Evolutionary conservation across 768 basidiomycete genomes (phyloP).

Genomic region (Boletus fagicola): DNA sequence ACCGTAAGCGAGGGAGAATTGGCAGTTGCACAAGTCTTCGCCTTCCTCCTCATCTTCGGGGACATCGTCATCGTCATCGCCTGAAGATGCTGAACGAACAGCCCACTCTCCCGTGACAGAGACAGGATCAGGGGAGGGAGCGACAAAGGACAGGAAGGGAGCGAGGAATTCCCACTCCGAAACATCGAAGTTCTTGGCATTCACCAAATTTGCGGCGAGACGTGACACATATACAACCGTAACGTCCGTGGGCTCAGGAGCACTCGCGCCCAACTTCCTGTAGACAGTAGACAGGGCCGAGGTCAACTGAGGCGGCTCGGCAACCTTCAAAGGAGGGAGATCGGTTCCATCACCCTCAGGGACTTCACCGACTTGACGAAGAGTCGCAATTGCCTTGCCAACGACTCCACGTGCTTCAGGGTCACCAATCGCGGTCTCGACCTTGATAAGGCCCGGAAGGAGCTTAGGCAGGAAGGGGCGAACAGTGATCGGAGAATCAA

Average conservation of each 20-base stretch:
- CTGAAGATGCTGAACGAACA: constrained; percentile 83
- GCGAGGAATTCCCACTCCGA: constrained; percentile 82
- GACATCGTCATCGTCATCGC: constrained; percentile 62
- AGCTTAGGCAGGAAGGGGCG: constrained; percentile 96
- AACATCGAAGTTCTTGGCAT: constrained; percentile 89
- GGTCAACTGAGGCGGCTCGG: constrained; percentile 65
- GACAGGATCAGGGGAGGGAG: constrained; percentile 62
- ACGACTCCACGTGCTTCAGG: constrained; percentile 96
- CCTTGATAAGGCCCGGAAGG: constrained; percentile 93
- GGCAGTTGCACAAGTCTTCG: constrained; percentile 98
- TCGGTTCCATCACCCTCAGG: constrained; percentile 85
- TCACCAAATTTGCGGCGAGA: constrained; percentile 85
- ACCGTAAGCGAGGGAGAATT: constrained; percentile 98
- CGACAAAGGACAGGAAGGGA: constrained; percentile 69
- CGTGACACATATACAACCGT: constrained; percentile 67
- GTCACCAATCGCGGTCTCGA: constrained; percentile 92
- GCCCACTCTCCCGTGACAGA: constrained; percentile 80
- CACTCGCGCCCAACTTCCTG: constrained; percentile 73
- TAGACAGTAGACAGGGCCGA: constrained; percentile 71
- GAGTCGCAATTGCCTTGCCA: constrained; percentile 88
- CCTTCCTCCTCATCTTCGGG: constrained; percentile 94
- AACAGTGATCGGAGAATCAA: constrained; percentile 92
- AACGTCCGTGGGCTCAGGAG: constrained; percentile 57
- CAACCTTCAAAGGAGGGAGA: constrained; percentile 79
- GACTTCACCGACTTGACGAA: constrained; percentile 93